Base-by-base conservation (phyloP, 495 filamentous ascomycete genomes). In the Clavariopsis aquatica region DNA sequence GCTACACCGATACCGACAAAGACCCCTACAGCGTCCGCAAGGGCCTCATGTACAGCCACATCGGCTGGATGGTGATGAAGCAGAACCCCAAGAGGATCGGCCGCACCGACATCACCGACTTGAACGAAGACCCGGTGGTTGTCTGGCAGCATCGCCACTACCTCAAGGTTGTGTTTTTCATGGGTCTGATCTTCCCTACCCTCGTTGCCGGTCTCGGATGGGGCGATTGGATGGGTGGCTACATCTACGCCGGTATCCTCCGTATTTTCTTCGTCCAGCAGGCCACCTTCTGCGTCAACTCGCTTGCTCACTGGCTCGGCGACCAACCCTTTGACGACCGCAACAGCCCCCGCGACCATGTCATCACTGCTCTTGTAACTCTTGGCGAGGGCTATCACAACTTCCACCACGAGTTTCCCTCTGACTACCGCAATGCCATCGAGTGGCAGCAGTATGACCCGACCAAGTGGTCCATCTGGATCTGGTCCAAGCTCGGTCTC, bases 371-470 rank as follows among this genome's bases (percentile, higher is more conserved):
- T 52, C 79, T 98, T 13, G 90, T 95, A 59, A 98, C 94, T 49
- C 91, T 98, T 28, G 94, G 94, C 52, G 94, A 98, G 77, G 94
- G 94, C 54, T 98, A 98, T 81, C 93, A 98, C 84, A 96, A 96
- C 82, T 98, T 98, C 87, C 94, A 98, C 82, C 94, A 98, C 83
- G 94, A 98, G 75, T 98, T 98, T 81, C 94, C 94, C 56, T 95
- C 91, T 15, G 94, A 98, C 77, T 97, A 96, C 88, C 91, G 94
- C 75, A 98, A 98, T 77, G 94, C 93, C 55, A 95, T 98, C 67
- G 82, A 96, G 74, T 97, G 92, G 91, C 89, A 89, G 81, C 94
- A 98, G 82, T 98, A 98, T 73, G 94, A 98, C 78, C 94, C 94
- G 22, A 98, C 94, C 77, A 98, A 98, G 83, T 97, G 93, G 93